Percentiles rank a stretch among this genome's conserved stretches.
These are phyloP conservation scores for Entomortierella chlamydospora DNA, from an alignment of 192 early-diverging fungal genomes.

Conservation along the genomic window DNA sequence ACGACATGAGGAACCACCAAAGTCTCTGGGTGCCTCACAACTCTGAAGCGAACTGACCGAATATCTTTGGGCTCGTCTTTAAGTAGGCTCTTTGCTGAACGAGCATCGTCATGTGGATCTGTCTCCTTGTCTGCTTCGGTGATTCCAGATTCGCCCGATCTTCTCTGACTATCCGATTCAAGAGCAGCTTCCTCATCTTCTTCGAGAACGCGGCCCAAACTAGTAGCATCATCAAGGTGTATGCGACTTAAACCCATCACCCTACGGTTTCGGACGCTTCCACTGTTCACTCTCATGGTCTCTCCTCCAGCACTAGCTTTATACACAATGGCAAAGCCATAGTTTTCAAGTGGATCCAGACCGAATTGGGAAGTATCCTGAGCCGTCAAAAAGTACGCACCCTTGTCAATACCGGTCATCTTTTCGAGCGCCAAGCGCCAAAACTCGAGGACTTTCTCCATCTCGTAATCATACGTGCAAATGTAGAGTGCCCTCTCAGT, in stretches of 20 bases:
- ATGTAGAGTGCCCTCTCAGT: slow-evolving; percentile 75
- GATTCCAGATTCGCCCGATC: background rate
- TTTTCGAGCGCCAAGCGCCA: slow-evolving; percentile 67
- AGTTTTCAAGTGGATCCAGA: slow-evolving; percentile 57
- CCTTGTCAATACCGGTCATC: slow-evolving; percentile 68
- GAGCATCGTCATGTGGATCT: background rate
- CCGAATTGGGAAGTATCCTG: slow-evolving; percentile 12
- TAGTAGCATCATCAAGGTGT: background rate
- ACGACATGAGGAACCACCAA: slow-evolving; percentile 27
- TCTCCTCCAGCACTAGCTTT: slow-evolving; percentile 56
- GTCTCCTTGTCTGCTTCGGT: background rate
- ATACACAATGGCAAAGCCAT: slow-evolving; percentile 63
- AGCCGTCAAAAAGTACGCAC: slow-evolving; percentile 43
- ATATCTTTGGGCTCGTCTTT: slow-evolving; percentile 26
- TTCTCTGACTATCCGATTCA: background rate
- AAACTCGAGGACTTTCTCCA: slow-evolving; percentile 77
- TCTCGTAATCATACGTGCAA: slow-evolving; percentile 74
- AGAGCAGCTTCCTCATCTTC: background rate
- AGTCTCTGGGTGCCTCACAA: slow-evolving; percentile 49
- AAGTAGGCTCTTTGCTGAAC: slow-evolving; percentile 15
- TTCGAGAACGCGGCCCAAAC: slow-evolving; percentile 19
- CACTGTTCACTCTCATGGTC: slow-evolving; percentile 62
- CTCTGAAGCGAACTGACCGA: slow-evolving; percentile 43
- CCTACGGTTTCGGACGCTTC: slow-evolving; percentile 58
- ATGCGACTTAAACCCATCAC: slow-evolving; percentile 18